A percentile compares a stretch with the other conserved stretches of the same genome.
Conservation (phyloP, 305 asterid genomes). For the Fraxinus sp. region DNA sequence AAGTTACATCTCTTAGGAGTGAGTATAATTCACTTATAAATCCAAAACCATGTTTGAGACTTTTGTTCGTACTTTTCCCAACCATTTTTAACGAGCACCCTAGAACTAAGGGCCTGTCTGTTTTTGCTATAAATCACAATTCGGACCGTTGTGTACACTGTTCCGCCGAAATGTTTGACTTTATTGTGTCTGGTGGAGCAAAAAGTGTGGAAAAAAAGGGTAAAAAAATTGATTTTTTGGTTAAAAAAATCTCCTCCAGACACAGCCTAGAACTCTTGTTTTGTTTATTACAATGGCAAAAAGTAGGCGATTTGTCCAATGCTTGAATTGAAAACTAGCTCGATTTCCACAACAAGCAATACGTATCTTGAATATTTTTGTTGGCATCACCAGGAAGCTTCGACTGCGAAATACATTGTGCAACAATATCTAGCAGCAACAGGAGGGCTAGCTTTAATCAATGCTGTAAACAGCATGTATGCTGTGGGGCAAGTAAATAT, state of each 20-base stretch:
- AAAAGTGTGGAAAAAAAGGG: too few species aligned
- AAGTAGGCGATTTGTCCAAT: neutral
- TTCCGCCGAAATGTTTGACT: too few species aligned
- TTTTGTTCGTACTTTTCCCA: neutral
- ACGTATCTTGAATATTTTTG: neutral
- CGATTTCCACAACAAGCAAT: neutral
- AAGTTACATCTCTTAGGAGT: neutral
- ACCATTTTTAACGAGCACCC: neutral
- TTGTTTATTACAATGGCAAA: neutral
- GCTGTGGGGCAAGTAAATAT: slow-evolving; percentile 80
- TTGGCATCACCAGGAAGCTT: slow-evolving; percentile 57
- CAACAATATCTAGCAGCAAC: slow-evolving; percentile 94
- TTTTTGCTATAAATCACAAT: too few species aligned
- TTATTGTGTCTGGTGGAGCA: too few species aligned
- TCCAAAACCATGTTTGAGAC: neutral
- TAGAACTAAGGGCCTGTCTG: neutral
- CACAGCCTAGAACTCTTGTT: neutral
- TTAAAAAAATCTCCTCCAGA: too few species aligned
- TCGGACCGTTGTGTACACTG: too few species aligned
- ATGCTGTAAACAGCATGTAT: slow-evolving; percentile 70
- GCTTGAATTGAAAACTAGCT: neutral
- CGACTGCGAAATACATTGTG: slow-evolving; percentile 87
- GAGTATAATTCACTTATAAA: neutral
- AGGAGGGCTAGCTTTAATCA: slow-evolving; percentile 71
- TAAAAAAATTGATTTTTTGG: too few species aligned